These are phyloP conservation scores for Pseudomassariella vexata DNA, from an alignment of 2,329 filamentous ascomycete genomes.

Conservation along the genomic window DNA sequence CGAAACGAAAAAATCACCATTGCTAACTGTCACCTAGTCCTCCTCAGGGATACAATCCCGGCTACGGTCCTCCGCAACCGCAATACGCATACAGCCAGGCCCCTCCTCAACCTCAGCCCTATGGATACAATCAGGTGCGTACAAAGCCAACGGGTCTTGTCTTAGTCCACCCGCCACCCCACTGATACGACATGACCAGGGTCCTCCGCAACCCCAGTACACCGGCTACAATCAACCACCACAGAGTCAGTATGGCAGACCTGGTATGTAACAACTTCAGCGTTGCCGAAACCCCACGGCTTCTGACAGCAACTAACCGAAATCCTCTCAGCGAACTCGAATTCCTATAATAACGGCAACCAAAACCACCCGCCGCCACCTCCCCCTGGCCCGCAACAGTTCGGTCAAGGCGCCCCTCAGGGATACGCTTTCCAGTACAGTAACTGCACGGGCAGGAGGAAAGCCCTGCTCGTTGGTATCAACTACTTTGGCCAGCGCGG, in stretches of 20 bases:
- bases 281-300: not conserved
- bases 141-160: not conserved
- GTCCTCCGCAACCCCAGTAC: slow-evolving; percentile 28
- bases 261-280: slow-evolving; percentile 30
- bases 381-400: slow-evolving; percentile 61
- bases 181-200: slow-evolving; percentile 13
- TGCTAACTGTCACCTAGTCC: slow-evolving; percentile 21
- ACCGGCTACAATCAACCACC: slow-evolving; percentile 34
- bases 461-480: slow-evolving; percentile 88
- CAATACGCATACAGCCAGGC: slow-evolving; percentile 36
- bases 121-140: slow-evolving; percentile 35
- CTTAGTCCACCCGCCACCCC: not conserved
- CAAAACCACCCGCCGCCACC: slow-evolving; percentile 59
- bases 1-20: not conserved
- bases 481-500: slow-evolving; percentile 94
- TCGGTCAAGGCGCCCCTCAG: slow-evolving; percentile 74
- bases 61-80: slow-evolving; percentile 39
- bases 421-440: slow-evolving; percentile 87
- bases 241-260: slow-evolving; percentile 41
- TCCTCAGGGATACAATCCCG: slow-evolving; percentile 41
- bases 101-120: slow-evolving; percentile 44
- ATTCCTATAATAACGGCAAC: slow-evolving; percentile 52
- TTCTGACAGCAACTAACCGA: slow-evolving; percentile 17
- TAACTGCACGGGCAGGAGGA: slow-evolving; percentile 79
- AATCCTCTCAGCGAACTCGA: slow-evolving; percentile 38